Base-by-base conservation (phyloP, 495 filamentous ascomycete genomes). In the Jackrogersella multiformis region DNA sequence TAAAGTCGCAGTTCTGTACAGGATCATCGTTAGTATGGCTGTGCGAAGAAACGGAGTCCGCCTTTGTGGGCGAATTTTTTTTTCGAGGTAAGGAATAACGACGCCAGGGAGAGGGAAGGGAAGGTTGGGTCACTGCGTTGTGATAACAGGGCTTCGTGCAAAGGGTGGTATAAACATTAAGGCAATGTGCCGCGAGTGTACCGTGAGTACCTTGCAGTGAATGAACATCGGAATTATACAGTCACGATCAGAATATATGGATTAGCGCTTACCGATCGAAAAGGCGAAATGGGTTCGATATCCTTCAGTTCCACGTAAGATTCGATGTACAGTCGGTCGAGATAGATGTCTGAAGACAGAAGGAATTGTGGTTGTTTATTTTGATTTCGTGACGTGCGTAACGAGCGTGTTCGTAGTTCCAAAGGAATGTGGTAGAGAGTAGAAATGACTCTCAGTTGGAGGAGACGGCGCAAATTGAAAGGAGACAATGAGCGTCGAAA, bases 361-460 rank as follows among this genome's bases (percentile, higher is more conserved):
- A 68, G 53, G 68, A 63, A 68, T 70, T 66, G 44, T 69, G 24
- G 62, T 49, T 60, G 36, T 56, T 69, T 52, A 32, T 32, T 64
- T 74, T 51, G 38, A 35, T 4, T 49, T 57, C 61, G 67, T 60
- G 44, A 56, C 44, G 39, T 56, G 38, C 51, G 66, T 70, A 65
- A 53, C 67, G 67, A 70, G 53, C 57, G 67, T 70, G 39, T 56
- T 41, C 56, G 67, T 52, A 60, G 72, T 82, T 82, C 83, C 81
- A 85, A 86, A 86, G 61, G 84, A 86, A 82, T 83, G 84, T 86
- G 80, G 75, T 80, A 81, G 84, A 85, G 82, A 84, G 81, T 55
- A 69, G 34, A 60, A n/a, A 30, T 62, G 68, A 77, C 80, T 81
- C 82, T 85, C 82, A 81, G 77, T 82, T 84, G 81, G 69, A 71